Evolutionary conservation across 106 monocot species (phyloP), one percentile per base, ranked within the genome.

Genomic region (Acorus gramineus): DNA sequence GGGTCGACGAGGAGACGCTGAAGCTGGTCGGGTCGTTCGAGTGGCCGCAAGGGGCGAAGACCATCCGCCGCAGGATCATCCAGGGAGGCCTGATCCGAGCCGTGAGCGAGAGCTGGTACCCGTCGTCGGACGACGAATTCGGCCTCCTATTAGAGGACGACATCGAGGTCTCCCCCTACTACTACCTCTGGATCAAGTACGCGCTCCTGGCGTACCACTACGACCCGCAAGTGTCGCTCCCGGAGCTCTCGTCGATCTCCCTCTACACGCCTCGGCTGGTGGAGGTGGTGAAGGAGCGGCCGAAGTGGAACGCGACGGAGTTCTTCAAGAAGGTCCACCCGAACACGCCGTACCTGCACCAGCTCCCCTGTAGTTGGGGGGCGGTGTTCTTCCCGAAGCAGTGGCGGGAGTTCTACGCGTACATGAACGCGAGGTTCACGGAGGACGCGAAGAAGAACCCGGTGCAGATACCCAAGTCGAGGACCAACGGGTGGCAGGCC

Each of bases 41-140:
- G 6, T 96, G 96, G 91, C 70, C 85, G 2, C 90, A 83, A 3
- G 96, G 96, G 2, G 70, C 90, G 9, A 96, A 91, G 53, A 64
- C 60, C n/a, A 56, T 96, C 28, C 64, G 79, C 2, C 62, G 96
- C 46, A 73, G 96, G 1, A 85, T 96, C 66, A 83, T 96, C 73
- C 95, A 90, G 50, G 95, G 95, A 0, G 96, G 96, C 2, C 77
- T 98, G 12, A 98, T 98, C 72, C 82, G 96, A 7, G 96, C 96
- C 2, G 96, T 98, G 60, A 88, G 91, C 52, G 96, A 98, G 83
- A 98, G 96, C 75, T 98, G 87, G 87, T 98, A 98, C 70, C 96
- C 96, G 11, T 45, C 91, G 13, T 74, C 75, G 7, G 82, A 98
- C 56, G 85, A 98, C 44, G 91, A 98, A 49, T 98, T 73, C 66